Evolutionary conservation across 2,329 filamentous ascomycete genomes (phyloP).

Genomic region (Fusarium graminum): DNA sequence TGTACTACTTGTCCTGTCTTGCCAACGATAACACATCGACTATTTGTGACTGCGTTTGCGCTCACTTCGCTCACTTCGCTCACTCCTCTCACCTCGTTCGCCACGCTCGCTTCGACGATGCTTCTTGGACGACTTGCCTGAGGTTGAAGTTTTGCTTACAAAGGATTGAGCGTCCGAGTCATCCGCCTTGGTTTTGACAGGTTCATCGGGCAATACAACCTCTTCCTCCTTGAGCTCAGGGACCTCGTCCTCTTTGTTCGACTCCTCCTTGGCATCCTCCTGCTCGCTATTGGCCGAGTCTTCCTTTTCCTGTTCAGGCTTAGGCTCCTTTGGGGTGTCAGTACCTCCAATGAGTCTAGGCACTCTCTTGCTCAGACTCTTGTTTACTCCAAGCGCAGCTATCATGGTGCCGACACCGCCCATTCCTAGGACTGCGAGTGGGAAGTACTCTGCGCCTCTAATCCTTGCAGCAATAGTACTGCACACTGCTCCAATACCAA

Average conservation of each 20-base stretch:
- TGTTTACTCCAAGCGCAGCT: slow-evolving; percentile 29
- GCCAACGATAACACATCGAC: slow-evolving; percentile 21
- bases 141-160: slow-evolving; percentile 25
- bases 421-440: slow-evolving; percentile 30
- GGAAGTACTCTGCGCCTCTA: slow-evolving; percentile 28
- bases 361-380: slow-evolving; percentile 25
- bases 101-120: slow-evolving; percentile 34
- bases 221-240: slow-evolving; percentile 6
- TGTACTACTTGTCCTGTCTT: slow-evolving; percentile 38
- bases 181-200: slow-evolving; percentile 15
- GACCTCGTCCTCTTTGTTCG: slow-evolving; percentile 19
- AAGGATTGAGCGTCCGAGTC: slow-evolving; percentile 22
- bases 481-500: slow-evolving; percentile 13
- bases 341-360: slow-evolving; percentile 31
- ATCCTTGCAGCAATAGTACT: slow-evolving; percentile 21
- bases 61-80: slow-evolving; percentile 35
- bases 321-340: slow-evolving; percentile 31
- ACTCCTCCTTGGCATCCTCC: slow-evolving; percentile 27
- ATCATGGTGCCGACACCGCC: slow-evolving; percentile 32
- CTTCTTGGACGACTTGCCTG: slow-evolving; percentile 33
- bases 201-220: slow-evolving; percentile 10
- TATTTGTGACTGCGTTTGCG: slow-evolving; percentile 38
- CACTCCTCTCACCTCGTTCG: slow-evolving; percentile 7
- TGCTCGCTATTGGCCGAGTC: slow-evolving; percentile 31
- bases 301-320: slow-evolving; percentile 28